Conservation (phyloP, 148 eudicot genomes). For the Oxyria digyna region DNA sequence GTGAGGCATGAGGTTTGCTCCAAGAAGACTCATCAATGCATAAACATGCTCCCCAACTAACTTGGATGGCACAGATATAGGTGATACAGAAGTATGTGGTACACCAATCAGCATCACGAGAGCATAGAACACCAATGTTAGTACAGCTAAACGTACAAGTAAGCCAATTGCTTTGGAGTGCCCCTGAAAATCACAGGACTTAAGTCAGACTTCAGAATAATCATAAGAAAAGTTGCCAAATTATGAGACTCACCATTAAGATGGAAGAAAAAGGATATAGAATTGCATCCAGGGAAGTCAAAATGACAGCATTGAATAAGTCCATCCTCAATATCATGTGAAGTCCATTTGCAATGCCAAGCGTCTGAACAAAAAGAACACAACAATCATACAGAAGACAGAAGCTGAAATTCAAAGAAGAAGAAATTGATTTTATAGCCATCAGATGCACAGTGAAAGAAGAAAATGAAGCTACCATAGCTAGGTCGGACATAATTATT, state of each 20-base stretch:
- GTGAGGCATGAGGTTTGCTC: constrained; percentile 87
- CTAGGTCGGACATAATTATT: constrained; percentile 58
- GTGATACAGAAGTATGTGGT: constrained; percentile 41
- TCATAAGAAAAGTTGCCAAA: neutral
- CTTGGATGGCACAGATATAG: constrained; percentile 39
- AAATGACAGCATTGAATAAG: constrained; percentile 49
- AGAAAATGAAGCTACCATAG: constrained; percentile 41
- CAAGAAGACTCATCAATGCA: constrained; percentile 86
- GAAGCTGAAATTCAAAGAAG: constrained; percentile 8
- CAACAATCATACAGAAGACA: neutral
- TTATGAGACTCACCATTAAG: constrained; percentile 38
- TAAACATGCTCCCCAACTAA: constrained; percentile 79
- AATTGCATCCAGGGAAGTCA: constrained; percentile 50
- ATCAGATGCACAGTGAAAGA: neutral
- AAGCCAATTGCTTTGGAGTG: constrained; percentile 39
- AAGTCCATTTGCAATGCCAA: constrained; percentile 84
- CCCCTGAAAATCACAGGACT: constrained; percentile 27
- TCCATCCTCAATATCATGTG: constrained; percentile 56
- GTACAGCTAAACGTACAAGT: constrained; percentile 39
- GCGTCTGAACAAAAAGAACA: constrained; percentile 31
- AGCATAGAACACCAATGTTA: constrained; percentile 33
- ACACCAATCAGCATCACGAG: constrained; percentile 53
- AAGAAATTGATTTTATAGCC: neutral
- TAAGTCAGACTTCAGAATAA: neutral
- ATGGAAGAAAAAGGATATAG: constrained; percentile 62